phyloP scores from a whole-genome alignment of 805 yeast species.

The Candida alai region DNA sequence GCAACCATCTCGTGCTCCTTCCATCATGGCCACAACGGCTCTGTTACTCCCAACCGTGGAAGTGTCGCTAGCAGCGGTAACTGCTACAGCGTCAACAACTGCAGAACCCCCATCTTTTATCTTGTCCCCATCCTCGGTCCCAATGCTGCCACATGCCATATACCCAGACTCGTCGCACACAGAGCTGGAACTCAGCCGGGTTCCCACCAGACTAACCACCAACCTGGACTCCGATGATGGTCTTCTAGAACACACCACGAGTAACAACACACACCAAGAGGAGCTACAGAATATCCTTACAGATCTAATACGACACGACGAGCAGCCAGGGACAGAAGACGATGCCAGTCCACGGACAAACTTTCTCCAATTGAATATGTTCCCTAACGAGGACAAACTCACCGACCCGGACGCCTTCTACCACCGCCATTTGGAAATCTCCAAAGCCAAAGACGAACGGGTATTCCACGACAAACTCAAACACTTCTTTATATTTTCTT shows the following conservation, averaged over 20 bases:
- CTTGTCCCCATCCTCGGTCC: too few relatives aligned
- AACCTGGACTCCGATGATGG: too few relatives aligned
- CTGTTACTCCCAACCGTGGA: not conserved
- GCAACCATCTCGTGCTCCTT: too few relatives aligned
- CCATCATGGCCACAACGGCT: too few relatives aligned
- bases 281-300: slow-evolving; percentile 21
- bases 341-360: slow-evolving; percentile 2
- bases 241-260: too few relatives aligned
- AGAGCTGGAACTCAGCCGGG: too few relatives aligned
- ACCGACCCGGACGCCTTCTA: slow-evolving; percentile 13
- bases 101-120: slow-evolving; percentile 7
- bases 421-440: slow-evolving; percentile 14
- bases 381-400: slow-evolving; percentile 8
- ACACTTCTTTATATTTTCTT: slow-evolving; percentile 74
- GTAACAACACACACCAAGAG: too few relatives aligned
- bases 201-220: too few relatives aligned
- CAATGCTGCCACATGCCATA: too few relatives aligned
- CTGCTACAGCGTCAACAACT: slow-evolving; percentile 2
- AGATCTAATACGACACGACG: slow-evolving; percentile 19
- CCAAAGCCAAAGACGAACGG: slow-evolving; percentile 11
- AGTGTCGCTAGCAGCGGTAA: slow-evolving; percentile 2
- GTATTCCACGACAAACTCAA: slow-evolving; percentile 41
- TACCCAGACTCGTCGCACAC: too few relatives aligned
- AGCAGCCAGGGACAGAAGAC: too few relatives aligned
- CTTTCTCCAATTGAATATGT: slow-evolving; percentile 14